Percentiles rank a stretch among this genome's conserved stretches.
phyloP scores from a whole-genome alignment of 495 filamentous ascomycete species.

The Neurospora sp. region DNA sequence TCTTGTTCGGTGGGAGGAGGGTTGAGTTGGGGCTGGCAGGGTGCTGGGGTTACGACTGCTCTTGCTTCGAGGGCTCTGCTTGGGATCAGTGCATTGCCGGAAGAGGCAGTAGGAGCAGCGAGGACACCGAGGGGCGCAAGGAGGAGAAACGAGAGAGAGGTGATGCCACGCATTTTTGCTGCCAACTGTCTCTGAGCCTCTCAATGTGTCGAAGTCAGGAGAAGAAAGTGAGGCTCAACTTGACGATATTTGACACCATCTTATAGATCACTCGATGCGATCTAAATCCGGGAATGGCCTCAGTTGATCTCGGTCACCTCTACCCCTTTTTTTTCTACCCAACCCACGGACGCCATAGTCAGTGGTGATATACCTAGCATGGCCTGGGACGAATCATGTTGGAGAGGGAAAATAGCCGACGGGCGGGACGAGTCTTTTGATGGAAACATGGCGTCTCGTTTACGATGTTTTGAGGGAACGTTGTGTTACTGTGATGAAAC shows the following conservation, averaged over 20 bases:
- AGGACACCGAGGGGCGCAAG: background rate
- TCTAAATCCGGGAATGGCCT: background rate
- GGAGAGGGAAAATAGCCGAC: background rate
- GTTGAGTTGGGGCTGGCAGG: slow-evolving; percentile 6
- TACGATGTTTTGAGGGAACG: background rate
- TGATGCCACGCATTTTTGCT: background rate
- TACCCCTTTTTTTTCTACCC: background rate
- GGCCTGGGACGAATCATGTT: background rate
- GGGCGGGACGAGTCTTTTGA: background rate
- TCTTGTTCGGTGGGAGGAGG: slow-evolving; percentile 16
- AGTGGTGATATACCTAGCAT: background rate
- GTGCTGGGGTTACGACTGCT: slow-evolving; percentile 10
- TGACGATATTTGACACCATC: background rate
- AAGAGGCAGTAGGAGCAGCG: background rate
- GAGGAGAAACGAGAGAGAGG: background rate
- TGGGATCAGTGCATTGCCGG: background rate
- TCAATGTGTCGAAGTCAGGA: background rate
- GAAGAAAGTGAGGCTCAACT: background rate
- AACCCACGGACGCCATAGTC: background rate
- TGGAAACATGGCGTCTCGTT: background rate
- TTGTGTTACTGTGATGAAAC: background rate
- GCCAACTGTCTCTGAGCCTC: background rate
- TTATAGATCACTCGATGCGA: background rate
- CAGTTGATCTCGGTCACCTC: background rate
- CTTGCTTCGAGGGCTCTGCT: background rate